Evolutionary conservation across 2,329 filamentous ascomycete genomes (phyloP).

Genomic region (Cytospora piceae): DNA sequence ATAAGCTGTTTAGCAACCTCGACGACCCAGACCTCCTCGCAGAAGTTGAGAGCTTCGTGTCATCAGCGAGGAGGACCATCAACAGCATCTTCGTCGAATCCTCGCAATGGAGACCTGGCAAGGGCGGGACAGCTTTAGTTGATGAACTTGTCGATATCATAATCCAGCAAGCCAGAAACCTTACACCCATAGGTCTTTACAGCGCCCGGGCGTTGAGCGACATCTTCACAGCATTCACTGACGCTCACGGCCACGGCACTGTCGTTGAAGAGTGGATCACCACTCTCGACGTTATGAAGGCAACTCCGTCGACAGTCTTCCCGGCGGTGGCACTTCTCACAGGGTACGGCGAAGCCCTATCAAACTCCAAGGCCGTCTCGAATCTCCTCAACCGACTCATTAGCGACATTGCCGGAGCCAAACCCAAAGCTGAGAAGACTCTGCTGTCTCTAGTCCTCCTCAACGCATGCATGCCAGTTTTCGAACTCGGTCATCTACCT

Average conservation of each 20-base stretch:
- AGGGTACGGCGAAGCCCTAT: slow-evolving; percentile 56
- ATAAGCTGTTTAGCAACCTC: slow-evolving; percentile 53
- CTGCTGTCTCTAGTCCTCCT: slow-evolving; percentile 57
- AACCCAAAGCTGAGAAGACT: slow-evolving; percentile 48
- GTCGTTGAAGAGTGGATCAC: slow-evolving; percentile 53
- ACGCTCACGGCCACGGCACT: slow-evolving; percentile 50
- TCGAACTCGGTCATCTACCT: slow-evolving; percentile 56
- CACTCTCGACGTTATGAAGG: slow-evolving; percentile 51
- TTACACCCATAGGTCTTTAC: slow-evolving; percentile 54
- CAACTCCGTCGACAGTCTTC: slow-evolving; percentile 50
- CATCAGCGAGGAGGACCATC: slow-evolving; percentile 45
- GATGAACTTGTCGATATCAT: slow-evolving; percentile 50
- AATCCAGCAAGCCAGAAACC: slow-evolving; percentile 46
- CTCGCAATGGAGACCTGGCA: slow-evolving; percentile 42
- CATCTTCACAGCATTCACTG: slow-evolving; percentile 51
- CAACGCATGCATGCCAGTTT: slow-evolving; percentile 56
- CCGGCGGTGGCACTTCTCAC: slow-evolving; percentile 54
- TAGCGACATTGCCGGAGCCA: slow-evolving; percentile 61
- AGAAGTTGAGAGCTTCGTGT: slow-evolving; percentile 50
- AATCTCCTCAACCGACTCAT: slow-evolving; percentile 64
- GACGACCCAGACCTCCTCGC: slow-evolving; percentile 41
- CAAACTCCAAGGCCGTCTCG: slow-evolving; percentile 51
- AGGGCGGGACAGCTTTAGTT: slow-evolving; percentile 41
- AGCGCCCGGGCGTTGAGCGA: slow-evolving; percentile 56
- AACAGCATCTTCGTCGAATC: slow-evolving; percentile 40